Evolutionary conservation across 495 filamentous ascomycete genomes (phyloP), one percentile per base, ranked within the genome.

Genomic region (Penicillium parvum): DNA sequence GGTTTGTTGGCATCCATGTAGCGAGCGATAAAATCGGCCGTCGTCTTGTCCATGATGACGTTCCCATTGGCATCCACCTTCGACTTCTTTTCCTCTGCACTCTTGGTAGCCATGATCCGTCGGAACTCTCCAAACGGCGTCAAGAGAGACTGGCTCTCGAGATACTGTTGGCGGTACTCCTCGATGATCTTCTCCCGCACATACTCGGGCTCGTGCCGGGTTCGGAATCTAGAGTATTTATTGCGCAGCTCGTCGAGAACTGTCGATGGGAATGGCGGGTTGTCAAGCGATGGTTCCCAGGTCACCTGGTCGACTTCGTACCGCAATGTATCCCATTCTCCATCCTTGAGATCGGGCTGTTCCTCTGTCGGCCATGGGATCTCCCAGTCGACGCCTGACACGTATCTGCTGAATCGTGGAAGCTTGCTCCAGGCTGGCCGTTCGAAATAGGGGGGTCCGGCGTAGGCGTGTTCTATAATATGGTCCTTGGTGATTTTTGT

Each of bases 181-280:
- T 73, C 65, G 52, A 69, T 56, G 45, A 77, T 68, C 47, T 75
- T 75, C 66, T 76, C 65, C 65, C 79, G 47, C 38, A 71, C 57
- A 45, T 63, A 71, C 39, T 82, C 73, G 57, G 69, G 66, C 26
- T 90, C 85, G 61, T 96, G 90, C 17, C 90, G 69, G 29, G 78
- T 85, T 49, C 91, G 77, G 81, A 88, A 95, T 47, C 77, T 80
- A 46, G 78, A 82, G 77, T 84, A 96, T 53, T 84, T 86, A 66
- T 84, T 84, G 47, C 92, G 75, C 59, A 96, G 72, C 72, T 97
- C 91, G 61, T 96, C 86, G 49, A 97, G 76, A 22, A 96, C 77
- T 18, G 58, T 69, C 32, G 68, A 61, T 18, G 92, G 88, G 73
- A 96, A 85, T n/a, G 91, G 91, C 12, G 85, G 73, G 9, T 71